Base-by-base conservation (phyloP, 768 basidiomycete genomes). In the Naganishia antarctica region DNA sequence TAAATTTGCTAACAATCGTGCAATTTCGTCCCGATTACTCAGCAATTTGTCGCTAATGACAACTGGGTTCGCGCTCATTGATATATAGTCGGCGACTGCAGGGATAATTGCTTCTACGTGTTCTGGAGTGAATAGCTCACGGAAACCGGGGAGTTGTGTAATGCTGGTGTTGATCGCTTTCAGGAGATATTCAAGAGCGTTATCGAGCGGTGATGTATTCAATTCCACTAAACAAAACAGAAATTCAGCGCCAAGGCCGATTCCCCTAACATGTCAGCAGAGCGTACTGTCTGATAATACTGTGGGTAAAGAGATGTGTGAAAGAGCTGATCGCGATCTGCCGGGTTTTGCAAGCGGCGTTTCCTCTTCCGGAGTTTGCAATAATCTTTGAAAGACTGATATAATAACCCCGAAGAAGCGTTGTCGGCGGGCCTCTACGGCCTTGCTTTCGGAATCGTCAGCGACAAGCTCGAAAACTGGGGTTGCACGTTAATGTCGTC, bases 131-230 rank as follows among this genome's bases (percentile, higher is more conserved):
- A 62, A 58, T 18, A 66, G 23, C 28, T 66, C 57, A 13, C 26
- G 16, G 29, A 34, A 60, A 25, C 15, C 26, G 34, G 48, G 21
- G 34, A 13, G 28, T 4, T 18, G 26, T n/a, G 25, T n/a, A 11
- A 48, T 8, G 13, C 25, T 48, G 1, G 46, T 13, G 26, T 65
- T 58, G 28, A 53, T 28, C n/a, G 41, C 37, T 32, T 53, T 67
- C 32, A 73, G 66, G 13, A 73, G 29, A 37, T 58, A 45, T 40
- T 70, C 67, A 6, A 62, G 23, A 13, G 45, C 34, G 8, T 40
- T 25, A 6, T 41, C 37, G 8, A 25, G 4, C 1, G 59, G 29
- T 46, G 46, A 28, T 18, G 26, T 26, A 13, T 11, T 37, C 4
- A 16, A n/a, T 21, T 57, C 53, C 2, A 11, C 53, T 57, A n/a